Conservation (phyloP, 106 monocot species). For the Allium cepa region DNA sequence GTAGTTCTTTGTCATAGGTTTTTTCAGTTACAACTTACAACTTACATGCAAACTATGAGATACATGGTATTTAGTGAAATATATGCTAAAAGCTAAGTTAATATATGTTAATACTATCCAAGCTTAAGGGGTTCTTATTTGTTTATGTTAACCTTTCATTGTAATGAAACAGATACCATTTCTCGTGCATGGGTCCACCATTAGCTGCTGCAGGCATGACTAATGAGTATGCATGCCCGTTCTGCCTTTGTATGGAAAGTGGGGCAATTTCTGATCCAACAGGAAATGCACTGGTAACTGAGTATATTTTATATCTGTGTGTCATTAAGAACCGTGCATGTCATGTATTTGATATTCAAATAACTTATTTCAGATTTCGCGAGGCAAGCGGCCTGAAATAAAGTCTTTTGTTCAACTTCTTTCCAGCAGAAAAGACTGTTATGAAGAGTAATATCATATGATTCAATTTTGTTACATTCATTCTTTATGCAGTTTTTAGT, state of each 20-base stretch:
- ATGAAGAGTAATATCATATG: slow-evolving; percentile 36
- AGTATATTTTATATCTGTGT: not conserved
- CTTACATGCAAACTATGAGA: no score
- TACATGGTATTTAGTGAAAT: no score
- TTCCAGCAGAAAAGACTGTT: slow-evolving; percentile 28
- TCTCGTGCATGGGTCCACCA: slow-evolving; percentile 44
- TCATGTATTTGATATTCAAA: slow-evolving; percentile 1
- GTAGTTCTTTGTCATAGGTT: no score
- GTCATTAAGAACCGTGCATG: not conserved
- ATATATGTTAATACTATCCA: no score
- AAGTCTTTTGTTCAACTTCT: slow-evolving; percentile 35
- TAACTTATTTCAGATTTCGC: slow-evolving; percentile 35
- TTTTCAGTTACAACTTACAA: no score
- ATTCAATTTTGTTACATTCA: not conserved
- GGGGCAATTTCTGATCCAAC: slow-evolving; percentile 28
- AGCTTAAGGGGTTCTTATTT: no score
- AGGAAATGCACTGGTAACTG: slow-evolving; percentile 35
- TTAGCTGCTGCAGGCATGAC: slow-evolving; percentile 24
- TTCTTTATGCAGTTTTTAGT: no score
- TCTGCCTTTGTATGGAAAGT: slow-evolving; percentile 52
- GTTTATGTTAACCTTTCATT: not conserved
- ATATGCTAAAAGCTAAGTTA: no score
- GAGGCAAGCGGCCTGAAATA: slow-evolving; percentile 43
- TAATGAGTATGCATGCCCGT: slow-evolving; percentile 38
- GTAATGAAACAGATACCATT: slow-evolving; percentile 45